phyloP scores from a whole-genome alignment of 768 basidiomycete species.

The Mycena sanguinolenta region DNA sequence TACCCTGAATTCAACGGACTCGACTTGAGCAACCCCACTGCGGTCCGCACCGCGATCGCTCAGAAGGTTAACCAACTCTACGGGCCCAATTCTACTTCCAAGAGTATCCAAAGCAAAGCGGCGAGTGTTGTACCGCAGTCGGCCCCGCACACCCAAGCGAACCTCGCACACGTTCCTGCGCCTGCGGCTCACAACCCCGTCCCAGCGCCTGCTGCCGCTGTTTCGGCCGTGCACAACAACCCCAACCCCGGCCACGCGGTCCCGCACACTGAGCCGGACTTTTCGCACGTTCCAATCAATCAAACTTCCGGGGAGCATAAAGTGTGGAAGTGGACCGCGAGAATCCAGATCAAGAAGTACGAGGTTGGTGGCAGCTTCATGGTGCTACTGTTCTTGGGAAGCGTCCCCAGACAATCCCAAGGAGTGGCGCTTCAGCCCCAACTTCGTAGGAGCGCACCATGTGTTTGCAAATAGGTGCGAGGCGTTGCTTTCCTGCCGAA shows the following conservation, averaged over 20 bases:
- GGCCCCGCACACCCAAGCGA: not conserved
- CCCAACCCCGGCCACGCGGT: not conserved
- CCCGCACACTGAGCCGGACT: not conserved
- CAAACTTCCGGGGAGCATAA: not conserved
- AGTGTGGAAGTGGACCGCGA: conserved; percentile 58
- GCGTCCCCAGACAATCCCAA: conserved; percentile 51
- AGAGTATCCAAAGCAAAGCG: not conserved
- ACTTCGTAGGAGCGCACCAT: conserved; percentile 59
- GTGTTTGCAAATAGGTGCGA: conserved; percentile 55
- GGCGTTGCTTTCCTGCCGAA: too few relatives aligned
- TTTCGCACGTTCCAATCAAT: not conserved
- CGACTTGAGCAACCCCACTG: conserved; percentile 43
- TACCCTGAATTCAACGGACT: conserved; percentile 66
- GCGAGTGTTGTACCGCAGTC: not conserved
- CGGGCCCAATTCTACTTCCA: conserved; percentile 35
- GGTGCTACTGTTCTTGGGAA: conserved; percentile 63
- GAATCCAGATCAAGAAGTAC: conserved; percentile 57
- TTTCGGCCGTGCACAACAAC: not conserved
- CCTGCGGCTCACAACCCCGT: not conserved
- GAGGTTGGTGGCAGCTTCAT: conserved; percentile 58
- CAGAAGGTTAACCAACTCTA: conserved; percentile 53
- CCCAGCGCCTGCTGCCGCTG: too few relatives aligned
- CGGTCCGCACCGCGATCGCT: conserved; percentile 50
- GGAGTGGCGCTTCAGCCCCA: conserved; percentile 51
- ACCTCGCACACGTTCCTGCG: not conserved